A percentile compares a stretch with the other conserved stretches of the same genome.
These are phyloP conservation scores for Cetraspora pellucida DNA, from an alignment of 192 early-diverging fungal species.

Conservation along the genomic window DNA sequence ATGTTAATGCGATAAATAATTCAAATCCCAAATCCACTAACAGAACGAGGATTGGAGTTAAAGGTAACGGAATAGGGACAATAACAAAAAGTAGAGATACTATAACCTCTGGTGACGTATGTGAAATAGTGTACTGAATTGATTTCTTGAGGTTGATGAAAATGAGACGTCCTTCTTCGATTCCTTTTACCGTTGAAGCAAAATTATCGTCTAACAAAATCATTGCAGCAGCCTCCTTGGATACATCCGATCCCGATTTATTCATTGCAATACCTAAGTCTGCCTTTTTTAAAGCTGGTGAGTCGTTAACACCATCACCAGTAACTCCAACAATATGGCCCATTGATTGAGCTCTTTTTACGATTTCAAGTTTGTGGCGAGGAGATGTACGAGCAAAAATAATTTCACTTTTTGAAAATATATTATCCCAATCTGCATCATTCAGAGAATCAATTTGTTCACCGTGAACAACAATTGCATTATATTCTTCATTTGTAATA, in stretches of 20 bases:
- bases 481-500: slow-evolving; percentile 79
- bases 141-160: slow-evolving; percentile 96
- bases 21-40: slow-evolving; percentile 96
- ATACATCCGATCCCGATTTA: slow-evolving; percentile 90
- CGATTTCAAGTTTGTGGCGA: slow-evolving; percentile 96
- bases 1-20: slow-evolving; percentile 80
- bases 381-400: slow-evolving; percentile 97
- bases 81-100: slow-evolving; percentile 85
- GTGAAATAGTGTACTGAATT: slow-evolving; percentile 89
- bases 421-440: slow-evolving; percentile 87
- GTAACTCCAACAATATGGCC: slow-evolving; percentile 99
- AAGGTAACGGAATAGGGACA: slow-evolving; percentile 81
- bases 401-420: slow-evolving; percentile 94
- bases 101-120: slow-evolving; percentile 90
- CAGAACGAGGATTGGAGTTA: slow-evolving; percentile 84
- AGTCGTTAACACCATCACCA: slow-evolving; percentile 97
- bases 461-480: slow-evolving; percentile 92
- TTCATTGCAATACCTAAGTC: slow-evolving; percentile 99
- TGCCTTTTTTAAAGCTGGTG: slow-evolving; percentile 94
- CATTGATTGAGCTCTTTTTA: slow-evolving; percentile 83
- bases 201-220: slow-evolving; percentile 98
- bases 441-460: slow-evolving; percentile 81
- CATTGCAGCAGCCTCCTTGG: slow-evolving; percentile 97
- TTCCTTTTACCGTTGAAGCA: slow-evolving; percentile 89
- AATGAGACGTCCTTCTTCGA: slow-evolving; percentile 93